Percentiles rank a stretch among this genome's conserved stretches.
These are phyloP conservation scores for Yamadazyma triangularis DNA, from an alignment of 1,139 yeast genomes.

Conservation along the genomic window DNA sequence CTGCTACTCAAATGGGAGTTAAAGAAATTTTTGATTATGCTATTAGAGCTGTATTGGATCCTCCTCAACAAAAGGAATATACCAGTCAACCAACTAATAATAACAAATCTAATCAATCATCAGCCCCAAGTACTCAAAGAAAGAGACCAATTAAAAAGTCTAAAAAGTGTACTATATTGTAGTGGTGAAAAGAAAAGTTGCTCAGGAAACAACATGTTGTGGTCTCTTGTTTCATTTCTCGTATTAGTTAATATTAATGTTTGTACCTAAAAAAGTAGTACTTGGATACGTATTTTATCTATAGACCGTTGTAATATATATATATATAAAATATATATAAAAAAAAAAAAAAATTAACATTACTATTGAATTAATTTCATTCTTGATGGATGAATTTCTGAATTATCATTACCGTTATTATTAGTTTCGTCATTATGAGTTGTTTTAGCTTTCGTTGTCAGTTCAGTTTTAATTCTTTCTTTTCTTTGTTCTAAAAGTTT, in stretches of 20 bases:
- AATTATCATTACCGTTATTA: slow-evolving; percentile 11
- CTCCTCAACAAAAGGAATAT: slow-evolving; percentile 37
- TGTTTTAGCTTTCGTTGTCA: slow-evolving; percentile 16
- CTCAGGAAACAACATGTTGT: too few relatives aligned
- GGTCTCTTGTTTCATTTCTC: too few relatives aligned
- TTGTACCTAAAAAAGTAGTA: too few relatives aligned
- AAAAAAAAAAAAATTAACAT: too few relatives aligned
- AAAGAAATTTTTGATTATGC: slow-evolving; percentile 81
- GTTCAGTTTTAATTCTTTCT: slow-evolving; percentile 37
- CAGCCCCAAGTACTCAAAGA: slow-evolving; percentile 7
- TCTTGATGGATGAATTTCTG: slow-evolving; percentile 59
- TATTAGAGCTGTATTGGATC: slow-evolving; percentile 63
- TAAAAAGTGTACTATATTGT: slow-evolving; percentile 48
- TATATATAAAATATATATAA: too few relatives aligned
- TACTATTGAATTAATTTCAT: slow-evolving; percentile 12
- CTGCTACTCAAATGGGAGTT: slow-evolving; percentile 86
- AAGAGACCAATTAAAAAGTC: slow-evolving; percentile 39
- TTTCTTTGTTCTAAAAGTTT: slow-evolving; percentile 64
- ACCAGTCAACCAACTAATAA: slow-evolving; percentile 4
- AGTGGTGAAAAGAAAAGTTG: too few relatives aligned
- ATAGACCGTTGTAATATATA: too few relatives aligned
- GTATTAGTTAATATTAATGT: too few relatives aligned
- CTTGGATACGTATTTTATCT: too few relatives aligned
- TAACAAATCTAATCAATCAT: slow-evolving; percentile 1
- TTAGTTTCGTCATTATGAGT: slow-evolving; percentile 10